Conservation (phyloP, 768 basidiomycete species). For the Pleurotus tuoliensis region DNA sequence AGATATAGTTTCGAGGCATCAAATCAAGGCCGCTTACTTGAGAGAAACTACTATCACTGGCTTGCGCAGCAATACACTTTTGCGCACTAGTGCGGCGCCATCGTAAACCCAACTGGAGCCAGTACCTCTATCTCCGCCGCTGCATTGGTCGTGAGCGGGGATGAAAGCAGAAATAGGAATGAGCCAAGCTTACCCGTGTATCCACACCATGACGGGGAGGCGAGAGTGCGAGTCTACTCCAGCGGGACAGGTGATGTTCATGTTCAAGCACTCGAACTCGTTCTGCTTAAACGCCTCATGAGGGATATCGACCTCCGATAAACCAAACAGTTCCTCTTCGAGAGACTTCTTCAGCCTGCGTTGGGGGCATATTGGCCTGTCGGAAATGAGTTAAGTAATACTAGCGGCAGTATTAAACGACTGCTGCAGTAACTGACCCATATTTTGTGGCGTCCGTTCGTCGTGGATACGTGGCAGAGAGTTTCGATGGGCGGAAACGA, state of each 20-base stretch:
- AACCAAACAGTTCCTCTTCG: conserved; percentile 62
- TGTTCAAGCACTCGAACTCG: conserved; percentile 77
- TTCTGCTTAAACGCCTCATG: conserved; percentile 55
- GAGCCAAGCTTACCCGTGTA: conserved; percentile 63
- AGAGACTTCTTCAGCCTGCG: conserved; percentile 34
- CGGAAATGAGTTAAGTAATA: conserved; percentile 4
- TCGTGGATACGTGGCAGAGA: conserved; percentile 54
- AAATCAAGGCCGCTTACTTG: conserved; percentile 48
- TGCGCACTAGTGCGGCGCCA: conserved; percentile 65
- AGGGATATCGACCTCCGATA: conserved; percentile 49
- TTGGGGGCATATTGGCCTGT: conserved; percentile 77
- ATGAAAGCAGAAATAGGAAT: conserved; percentile 4
- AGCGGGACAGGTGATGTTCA: conserved; percentile 76
- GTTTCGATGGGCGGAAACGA: conserved; percentile 70
- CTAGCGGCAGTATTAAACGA: conserved; percentile 1
- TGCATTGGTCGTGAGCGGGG: conserved; percentile 21
- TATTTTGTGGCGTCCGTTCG: conserved; percentile 59
- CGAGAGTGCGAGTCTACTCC: conserved; percentile 47
- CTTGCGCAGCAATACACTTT: conserved; percentile 57
- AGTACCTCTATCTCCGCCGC: conserved; percentile 69
- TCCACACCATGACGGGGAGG: conserved; percentile 79
- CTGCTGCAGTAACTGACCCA: conserved; percentile 46
- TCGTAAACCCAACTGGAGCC: conserved; percentile 80
- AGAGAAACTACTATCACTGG: conserved; percentile 71
- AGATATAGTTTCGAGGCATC: neutral